phyloP scores from a whole-genome alignment of 1,139 yeast genomes.

The Debaryomyces coudertii region DNA sequence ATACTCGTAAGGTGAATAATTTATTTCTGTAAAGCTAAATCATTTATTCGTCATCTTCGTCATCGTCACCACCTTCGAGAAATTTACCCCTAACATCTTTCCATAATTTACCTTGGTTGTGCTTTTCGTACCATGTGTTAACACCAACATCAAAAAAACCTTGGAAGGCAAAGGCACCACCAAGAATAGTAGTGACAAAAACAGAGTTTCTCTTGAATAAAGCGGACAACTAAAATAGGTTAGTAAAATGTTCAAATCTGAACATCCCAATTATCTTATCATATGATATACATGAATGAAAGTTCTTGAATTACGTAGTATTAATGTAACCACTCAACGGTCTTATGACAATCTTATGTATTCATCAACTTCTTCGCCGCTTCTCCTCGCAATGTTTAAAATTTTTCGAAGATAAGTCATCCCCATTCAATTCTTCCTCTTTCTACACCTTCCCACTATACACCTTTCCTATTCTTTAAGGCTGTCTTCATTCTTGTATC shows the following conservation, averaged over 20 bases:
- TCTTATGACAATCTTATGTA: background rate
- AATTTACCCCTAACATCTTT: conserved; percentile 80
- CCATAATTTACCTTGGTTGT: conserved; percentile 97
- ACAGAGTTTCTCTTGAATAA: conserved; percentile 92
- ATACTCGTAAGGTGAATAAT: conserved; percentile 1
- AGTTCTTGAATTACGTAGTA: no score
- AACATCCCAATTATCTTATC: background rate
- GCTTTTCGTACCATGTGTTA: conserved; percentile 81
- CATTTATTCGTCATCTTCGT: conserved; percentile 50
- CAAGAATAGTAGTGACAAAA: conserved; percentile 83
- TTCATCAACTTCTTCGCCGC: background rate
- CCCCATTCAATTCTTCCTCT: no score
- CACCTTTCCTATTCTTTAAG: no score
- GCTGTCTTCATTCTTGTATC: no score
- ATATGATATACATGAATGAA: no score
- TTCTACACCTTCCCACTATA: no score
- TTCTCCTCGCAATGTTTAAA: background rate
- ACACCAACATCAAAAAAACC: conserved; percentile 77
- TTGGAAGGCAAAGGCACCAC: conserved; percentile 89
- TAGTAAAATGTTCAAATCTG: conserved; percentile 14
- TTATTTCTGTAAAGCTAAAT: conserved; percentile 2
- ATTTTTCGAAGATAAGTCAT: no score
- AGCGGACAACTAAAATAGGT: conserved; percentile 34
- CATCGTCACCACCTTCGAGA: conserved; percentile 61
- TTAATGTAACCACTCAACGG: no score